phyloP scores from a whole-genome alignment of 1,139 yeast species.

The Spathaspora sp. region DNA sequence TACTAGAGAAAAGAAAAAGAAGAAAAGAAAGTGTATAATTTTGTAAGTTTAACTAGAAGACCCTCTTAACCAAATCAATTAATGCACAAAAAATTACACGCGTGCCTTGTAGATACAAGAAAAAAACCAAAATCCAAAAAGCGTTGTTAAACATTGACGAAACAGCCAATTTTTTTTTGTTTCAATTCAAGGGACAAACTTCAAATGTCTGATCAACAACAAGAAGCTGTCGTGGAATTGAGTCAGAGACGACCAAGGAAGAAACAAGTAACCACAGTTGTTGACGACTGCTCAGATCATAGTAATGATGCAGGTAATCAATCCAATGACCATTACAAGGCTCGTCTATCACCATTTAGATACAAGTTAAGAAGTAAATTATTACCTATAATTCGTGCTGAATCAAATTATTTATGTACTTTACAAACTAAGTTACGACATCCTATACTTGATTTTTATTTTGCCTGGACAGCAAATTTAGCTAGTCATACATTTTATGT shows the following conservation, averaged over 20 bases:
- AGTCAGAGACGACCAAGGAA: neutral
- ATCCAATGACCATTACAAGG: constrained; percentile 62
- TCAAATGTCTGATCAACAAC: neutral
- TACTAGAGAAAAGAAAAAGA: constrained; percentile 32
- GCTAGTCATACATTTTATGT: constrained; percentile 96
- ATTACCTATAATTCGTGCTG: constrained; percentile 62
- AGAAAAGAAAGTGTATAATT: constrained; percentile 30
- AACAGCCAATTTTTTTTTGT: neutral
- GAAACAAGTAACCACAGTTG: neutral
- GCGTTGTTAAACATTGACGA: neutral
- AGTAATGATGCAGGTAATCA: constrained; percentile 69
- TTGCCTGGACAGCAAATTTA: constrained; percentile 85
- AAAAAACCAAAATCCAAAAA: neutral
- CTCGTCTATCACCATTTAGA: constrained; percentile 57
- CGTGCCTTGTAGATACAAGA: neutral
- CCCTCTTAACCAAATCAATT: neutral
- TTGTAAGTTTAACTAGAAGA: constrained; percentile 19
- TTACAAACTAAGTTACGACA: constrained; percentile 56
- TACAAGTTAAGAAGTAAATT: constrained; percentile 55
- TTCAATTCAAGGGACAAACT: neutral
- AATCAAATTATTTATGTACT: constrained; percentile 59
- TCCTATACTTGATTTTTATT: constrained; percentile 65
- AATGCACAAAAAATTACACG: neutral
- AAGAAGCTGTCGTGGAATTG: neutral
- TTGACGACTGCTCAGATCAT: constrained; percentile 5